phyloP scores from a whole-genome alignment of 441 rosid genomes.

The Bruguiera hainesii region DNA sequence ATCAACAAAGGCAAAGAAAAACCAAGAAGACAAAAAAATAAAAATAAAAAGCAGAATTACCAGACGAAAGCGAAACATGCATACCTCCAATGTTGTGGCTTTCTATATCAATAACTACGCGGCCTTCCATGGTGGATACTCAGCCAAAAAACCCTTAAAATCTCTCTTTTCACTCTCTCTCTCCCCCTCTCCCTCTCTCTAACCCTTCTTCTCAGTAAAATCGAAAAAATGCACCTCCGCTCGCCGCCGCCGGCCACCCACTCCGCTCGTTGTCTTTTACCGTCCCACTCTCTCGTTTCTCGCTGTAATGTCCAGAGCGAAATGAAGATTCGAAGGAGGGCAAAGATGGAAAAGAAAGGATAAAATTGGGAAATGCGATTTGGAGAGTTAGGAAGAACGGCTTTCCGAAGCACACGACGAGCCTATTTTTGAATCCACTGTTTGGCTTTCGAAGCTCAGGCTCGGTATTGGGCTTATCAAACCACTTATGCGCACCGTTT shows the following conservation, averaged over 20 bases:
- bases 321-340: slow-evolving; percentile 9
- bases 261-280: neutral
- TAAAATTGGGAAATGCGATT: neutral
- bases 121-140: slow-evolving; percentile 19
- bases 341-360: slow-evolving; percentile 9
- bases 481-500: too few species aligned
- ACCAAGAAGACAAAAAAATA: neutral
- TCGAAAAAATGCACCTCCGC: neutral
- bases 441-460: too few species aligned
- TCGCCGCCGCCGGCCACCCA: too few species aligned
- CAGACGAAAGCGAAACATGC: too few species aligned
- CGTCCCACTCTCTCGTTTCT: neutral
- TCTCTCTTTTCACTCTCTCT: neutral
- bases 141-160: slow-evolving; percentile 10
- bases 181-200: neutral
- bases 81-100: slow-evolving; percentile 22
- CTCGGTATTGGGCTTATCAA: too few species aligned
- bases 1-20: neutral
- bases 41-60: neutral
- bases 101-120: slow-evolving; percentile 5
- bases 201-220: too few species aligned
- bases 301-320: neutral
- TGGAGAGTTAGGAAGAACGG: slow-evolving; percentile 11
- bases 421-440: slow-evolving; percentile 10
- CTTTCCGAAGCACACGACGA: slow-evolving; percentile 21